Base-by-base conservation (phyloP, 2,329 filamentous ascomycete species). In the Hansfordia pulvinata region DNA sequence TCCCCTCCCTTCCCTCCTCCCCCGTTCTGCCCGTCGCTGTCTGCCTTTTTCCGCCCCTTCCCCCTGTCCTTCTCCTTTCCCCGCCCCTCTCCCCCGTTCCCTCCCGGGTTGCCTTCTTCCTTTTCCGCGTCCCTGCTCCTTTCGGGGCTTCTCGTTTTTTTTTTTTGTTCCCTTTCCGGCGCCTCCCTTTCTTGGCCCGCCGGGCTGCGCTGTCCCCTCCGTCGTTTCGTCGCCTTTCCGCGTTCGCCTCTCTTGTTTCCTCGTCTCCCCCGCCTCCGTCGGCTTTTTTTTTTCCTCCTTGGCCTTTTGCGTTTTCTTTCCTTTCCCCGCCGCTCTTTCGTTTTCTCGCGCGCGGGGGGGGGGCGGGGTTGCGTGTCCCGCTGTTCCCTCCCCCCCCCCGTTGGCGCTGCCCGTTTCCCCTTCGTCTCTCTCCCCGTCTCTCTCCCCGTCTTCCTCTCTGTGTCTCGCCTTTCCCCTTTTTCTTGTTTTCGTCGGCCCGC, bases 231-330 rank as follows among this genome's bases (percentile, higher is more conserved):
- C 22, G 21, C 25, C 24, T 28, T 24, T 24, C 20, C 27, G 25
- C 23, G 29, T 31, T 31, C 29, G 22, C 27, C 27, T 31, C 29
- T 27, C 25, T 31, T 25, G 17, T 31, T 23, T 31, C 29, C 29
- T 27, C 27, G 15, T 10, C 16, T 22, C 11, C 10, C 25, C 13
- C 10, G 10, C 10, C 13, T 14, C 32, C 37, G 32, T 36, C 37
- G 31, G 28, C 19, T 35, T 35, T 35, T 35, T 25, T 30, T 36
- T 32, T 39, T 14, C n/a, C n/a, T n/a, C n/a, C n/a, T n/a, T n/a
- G n/a, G n/a, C n/a, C n/a, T n/a, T n/a, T n/a, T n/a, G n/a, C n/a
- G n/a, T n/a, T n/a, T n/a, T n/a, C n/a, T n/a, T n/a, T n/a, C n/a
- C n/a, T n/a, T n/a, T n/a, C n/a, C n/a, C n/a, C n/a, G n/a, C n/a